These are phyloP conservation scores for Alternaria incomplexa DNA, from an alignment of 2,329 filamentous ascomycete species.

Conservation along the genomic window DNA sequence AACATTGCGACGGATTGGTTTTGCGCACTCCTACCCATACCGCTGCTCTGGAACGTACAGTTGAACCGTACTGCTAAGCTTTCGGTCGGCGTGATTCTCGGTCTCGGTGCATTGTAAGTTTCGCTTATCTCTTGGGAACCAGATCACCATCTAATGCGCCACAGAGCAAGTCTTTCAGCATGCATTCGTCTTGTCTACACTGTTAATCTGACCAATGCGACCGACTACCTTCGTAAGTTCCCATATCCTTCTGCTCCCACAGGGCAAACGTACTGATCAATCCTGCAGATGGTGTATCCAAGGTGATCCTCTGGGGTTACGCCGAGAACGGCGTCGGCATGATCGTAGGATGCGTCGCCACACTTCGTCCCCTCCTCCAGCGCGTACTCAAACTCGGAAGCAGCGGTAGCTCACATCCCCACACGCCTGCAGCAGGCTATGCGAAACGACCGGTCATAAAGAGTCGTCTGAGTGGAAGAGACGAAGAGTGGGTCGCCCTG, in stretches of 20 bases:
- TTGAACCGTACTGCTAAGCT: slow-evolving; percentile 13
- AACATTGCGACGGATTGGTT: slow-evolving; percentile 16
- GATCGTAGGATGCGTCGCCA: slow-evolving; percentile 13
- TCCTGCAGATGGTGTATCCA: slow-evolving; percentile 4
- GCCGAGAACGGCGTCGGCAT: slow-evolving; percentile 11
- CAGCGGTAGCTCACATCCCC: slow-evolving; percentile 1
- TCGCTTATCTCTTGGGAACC: slow-evolving; percentile 3
- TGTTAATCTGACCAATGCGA: slow-evolving; percentile 7
- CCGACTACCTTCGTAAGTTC: slow-evolving; percentile 7
- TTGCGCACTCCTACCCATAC: slow-evolving; percentile 11
- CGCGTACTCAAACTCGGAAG: slow-evolving; percentile 12
- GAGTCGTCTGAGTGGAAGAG: slow-evolving; percentile 8
- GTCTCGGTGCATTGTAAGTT: slow-evolving; percentile 13
- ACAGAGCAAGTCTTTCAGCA: slow-evolving; percentile 11
- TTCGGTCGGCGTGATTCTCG: slow-evolving; percentile 14
- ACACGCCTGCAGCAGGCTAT: slow-evolving; percentile 4
- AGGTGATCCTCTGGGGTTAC: slow-evolving; percentile 12
- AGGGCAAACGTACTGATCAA: background rate
- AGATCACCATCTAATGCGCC: background rate
- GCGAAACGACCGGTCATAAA: slow-evolving; percentile 8
- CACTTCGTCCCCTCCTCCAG: slow-evolving; percentile 10
- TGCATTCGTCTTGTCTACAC: slow-evolving; percentile 13
- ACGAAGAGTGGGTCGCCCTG: slow-evolving; percentile 11
- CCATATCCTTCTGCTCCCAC: background rate
- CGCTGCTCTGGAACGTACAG: slow-evolving; percentile 12